Base-by-base conservation (phyloP, 1,284 basidiomycete species). In the Fomitopsis pinicola region DNA sequence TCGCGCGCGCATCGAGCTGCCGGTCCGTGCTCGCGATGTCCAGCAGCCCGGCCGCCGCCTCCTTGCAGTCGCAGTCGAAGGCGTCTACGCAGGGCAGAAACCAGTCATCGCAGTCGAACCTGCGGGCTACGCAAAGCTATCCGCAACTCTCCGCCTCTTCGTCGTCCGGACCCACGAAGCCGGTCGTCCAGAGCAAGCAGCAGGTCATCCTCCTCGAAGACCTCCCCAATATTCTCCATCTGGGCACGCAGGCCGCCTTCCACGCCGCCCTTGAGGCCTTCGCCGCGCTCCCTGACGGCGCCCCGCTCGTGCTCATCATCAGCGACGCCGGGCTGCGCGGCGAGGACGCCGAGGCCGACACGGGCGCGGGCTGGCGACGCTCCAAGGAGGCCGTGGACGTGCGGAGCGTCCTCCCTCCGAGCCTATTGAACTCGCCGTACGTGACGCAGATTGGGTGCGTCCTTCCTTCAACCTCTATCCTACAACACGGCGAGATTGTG, bases 191-290 rank as follows among this genome's bases (percentile, higher is more conserved):
- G 28, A 54, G 14, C 35, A 78, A 74, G 52, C 77, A 78, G 8
- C 83, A 84, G 54, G 70, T 97, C 5, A 84, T 99, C 56, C 84
- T 99, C 7, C 79, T 99, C 8, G 95, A 98, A 72, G 94, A 98
- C 63, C 81, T 98, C 3, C 97, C 97, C 0, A 98, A 98, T 70
- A 82, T 98, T 46, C 77, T 92, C 5, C 91, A 96, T 69, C 74
- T 81, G 1, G 77, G 82, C 2, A 96, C 92, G 0, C 88, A 89
- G 64, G 75, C 80, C 3, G 82, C 85, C 1, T 96, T 98, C 69
- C 94, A 97, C 66, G 77, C 82, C 0, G 81, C 88, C 0, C 74
- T 99, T 0, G 75, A 84, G 28, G 75, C 81, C 0, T 80, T 92
- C 55, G 83, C 87, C 14, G 44, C 59, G 28, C 72, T 76, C 57